phyloP scores from a whole-genome alignment of 164 flowering plant species.

The grape (Vitis vinifera) region DNA sequence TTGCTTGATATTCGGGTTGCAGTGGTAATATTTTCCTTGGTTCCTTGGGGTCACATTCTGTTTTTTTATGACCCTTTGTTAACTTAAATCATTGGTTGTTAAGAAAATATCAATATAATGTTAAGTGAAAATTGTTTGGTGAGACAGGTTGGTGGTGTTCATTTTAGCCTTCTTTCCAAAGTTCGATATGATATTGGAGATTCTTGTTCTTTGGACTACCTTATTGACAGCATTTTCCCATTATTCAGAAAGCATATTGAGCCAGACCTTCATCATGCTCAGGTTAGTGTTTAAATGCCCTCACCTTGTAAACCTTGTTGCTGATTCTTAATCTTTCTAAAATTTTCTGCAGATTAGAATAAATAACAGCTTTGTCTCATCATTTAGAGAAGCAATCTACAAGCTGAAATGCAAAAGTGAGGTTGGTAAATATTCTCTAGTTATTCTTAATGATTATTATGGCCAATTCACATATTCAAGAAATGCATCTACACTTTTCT shows the following conservation, averaged over 20 bases:
- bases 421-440: conserved; percentile 41
- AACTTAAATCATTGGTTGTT: background rate
- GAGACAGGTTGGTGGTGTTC: conserved; percentile 95
- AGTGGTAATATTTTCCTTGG: conserved; percentile 57
- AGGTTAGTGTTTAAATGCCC: conserved; percentile 50
- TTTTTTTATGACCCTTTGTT: conserved; percentile 1
- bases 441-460: background rate
- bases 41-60: background rate
- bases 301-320: background rate
- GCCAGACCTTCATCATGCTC: conserved; percentile 99
- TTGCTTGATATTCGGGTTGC: conserved; percentile 96
- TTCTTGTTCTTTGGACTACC: conserved; percentile 86
- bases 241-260: conserved; percentile 97
- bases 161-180: conserved; percentile 96
- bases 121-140: conserved; percentile 13
- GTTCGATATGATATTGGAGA: conserved; percentile 95
- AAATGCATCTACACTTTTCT: too few species aligned
- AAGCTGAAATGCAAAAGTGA: conserved; percentile 92
- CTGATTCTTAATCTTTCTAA: conserved; percentile 13
- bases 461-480: too few species aligned
- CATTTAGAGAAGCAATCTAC: conserved; percentile 96
- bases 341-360: conserved; percentile 83
- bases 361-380: conserved; percentile 96
- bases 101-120: conserved; percentile 2
- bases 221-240: conserved; percentile 97